Evolutionary conservation across 148 eudicot species (phyloP), one percentile per base, ranked within the genome.

Genomic region (Suaeda aralocaspica): DNA sequence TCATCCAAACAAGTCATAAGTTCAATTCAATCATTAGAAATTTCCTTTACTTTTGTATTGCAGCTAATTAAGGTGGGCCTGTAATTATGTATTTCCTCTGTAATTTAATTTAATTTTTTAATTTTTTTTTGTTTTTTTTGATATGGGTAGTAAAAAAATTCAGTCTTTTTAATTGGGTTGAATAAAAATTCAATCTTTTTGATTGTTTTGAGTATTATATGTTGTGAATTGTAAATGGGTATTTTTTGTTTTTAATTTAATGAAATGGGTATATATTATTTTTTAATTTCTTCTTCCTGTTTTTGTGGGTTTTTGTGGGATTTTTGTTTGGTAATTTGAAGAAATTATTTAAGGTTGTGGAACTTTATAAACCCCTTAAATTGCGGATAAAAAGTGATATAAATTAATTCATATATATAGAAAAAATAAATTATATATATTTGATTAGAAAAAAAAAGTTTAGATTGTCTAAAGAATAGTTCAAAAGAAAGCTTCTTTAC

Each of bases 401-500:
- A n/a, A n/a, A n/a, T n/a, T n/a, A 66, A 60, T 60, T 79, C 67
- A 72, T 68, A 69, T 18, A 65, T 18, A 58, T 36, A 55, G 65
- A 64, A 74, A 30, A 11, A 19, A 8, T 3, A 36, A 36, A 36
- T 36, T 30, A 61, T 21, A 19, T 69, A 15, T n/a, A 9, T 59
- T 48, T 61, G 45, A 48, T 59, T 9, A 72, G 34, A 60, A 49
- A n/a, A n/a, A n/a, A n/a, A n/a, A n/a, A n/a, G n/a, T n/a, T n/a
- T n/a, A n/a, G 28, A 49, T 72, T 79, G 78, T 74, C 49, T 39
- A 30, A n/a, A 46, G 79, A 80, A 83, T 77, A 60, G 68, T 78
- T 83, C 81, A 80, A 77, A n/a, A 74, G 50, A 74, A 77, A 77
- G 77, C 61, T 79, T 67, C 78, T 79, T 76, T 76, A 61, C 74